Percentiles rank a stretch among this genome's conserved stretches.
phyloP scores from a whole-genome alignment of 495 filamentous ascomycete species.

The Trichoderma reesei region DNA sequence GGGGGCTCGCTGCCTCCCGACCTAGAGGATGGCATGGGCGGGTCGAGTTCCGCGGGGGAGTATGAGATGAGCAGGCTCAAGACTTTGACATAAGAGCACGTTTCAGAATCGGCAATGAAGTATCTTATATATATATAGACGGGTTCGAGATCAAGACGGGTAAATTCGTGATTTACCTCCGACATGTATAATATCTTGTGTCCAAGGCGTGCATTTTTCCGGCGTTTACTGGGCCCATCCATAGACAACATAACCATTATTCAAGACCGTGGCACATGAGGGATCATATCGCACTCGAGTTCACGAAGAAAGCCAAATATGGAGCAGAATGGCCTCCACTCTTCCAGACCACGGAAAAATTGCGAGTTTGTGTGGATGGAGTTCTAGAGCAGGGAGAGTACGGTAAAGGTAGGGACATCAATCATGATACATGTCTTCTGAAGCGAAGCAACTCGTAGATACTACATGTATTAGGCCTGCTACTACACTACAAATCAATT shows the following conservation, averaged over 20 bases:
- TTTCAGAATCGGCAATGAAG: background rate
- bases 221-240: constrained; percentile 2
- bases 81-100: background rate
- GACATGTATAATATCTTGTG: background rate
- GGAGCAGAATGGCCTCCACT: no score
- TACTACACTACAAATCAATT: background rate
- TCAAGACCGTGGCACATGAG: background rate
- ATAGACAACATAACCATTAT: no score
- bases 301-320: background rate
- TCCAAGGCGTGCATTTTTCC: background rate
- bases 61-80: constrained; percentile 42
- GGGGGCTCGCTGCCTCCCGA: constrained; percentile 8
- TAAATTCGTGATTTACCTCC: no score
- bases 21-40: constrained; percentile 21
- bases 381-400: no score
- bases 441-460: no score
- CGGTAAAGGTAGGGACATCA: background rate
- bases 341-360: no score
- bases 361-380: no score
- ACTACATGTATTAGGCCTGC: no score
- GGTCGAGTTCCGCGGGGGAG: constrained; percentile 23
- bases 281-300: background rate
- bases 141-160: background rate
- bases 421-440: no score
- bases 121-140: constrained; percentile 5